phyloP scores from a whole-genome alignment of 345 rosid species.

The Eutrema japonicum region DNA sequence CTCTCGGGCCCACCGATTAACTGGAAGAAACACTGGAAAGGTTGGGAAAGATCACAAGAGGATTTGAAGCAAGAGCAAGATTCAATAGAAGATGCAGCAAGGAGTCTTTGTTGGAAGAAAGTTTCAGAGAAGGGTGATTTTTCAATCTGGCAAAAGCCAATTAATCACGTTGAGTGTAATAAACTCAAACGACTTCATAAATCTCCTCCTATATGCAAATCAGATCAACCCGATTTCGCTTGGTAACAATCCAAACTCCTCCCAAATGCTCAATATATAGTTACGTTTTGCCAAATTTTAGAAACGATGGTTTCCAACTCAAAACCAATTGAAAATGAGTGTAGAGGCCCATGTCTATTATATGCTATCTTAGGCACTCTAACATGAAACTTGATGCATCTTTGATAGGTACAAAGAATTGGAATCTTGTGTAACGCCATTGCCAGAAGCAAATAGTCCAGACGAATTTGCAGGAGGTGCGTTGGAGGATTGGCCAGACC shows the following conservation, averaged over 20 bases:
- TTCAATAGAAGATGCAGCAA: conserved; percentile 77
- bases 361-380: neutral
- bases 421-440: conserved; percentile 86
- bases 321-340: neutral
- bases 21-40: conserved; percentile 93
- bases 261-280: neutral
- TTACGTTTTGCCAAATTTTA: neutral
- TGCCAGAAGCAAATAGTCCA: conserved; percentile 72
- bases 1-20: conserved; percentile 91
- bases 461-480: conserved; percentile 88
- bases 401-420: conserved; percentile 66
- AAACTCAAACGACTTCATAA: conserved; percentile 54
- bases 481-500: conserved; percentile 81
- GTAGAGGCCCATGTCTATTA: neutral
- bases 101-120: conserved; percentile 89
- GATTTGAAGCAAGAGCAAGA: conserved; percentile 90
- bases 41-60: conserved; percentile 86
- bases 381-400: neutral
- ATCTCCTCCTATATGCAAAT: conserved; percentile 76
- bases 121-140: conserved; percentile 75
- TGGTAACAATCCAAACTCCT: conserved; percentile 55
- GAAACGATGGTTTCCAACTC: neutral
- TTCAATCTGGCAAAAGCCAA: conserved; percentile 78
- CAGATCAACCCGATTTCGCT: conserved; percentile 68
- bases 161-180: conserved; percentile 76